Conservation (phyloP, 148 eudicot genomes). For the Rheum nobile region DNA sequence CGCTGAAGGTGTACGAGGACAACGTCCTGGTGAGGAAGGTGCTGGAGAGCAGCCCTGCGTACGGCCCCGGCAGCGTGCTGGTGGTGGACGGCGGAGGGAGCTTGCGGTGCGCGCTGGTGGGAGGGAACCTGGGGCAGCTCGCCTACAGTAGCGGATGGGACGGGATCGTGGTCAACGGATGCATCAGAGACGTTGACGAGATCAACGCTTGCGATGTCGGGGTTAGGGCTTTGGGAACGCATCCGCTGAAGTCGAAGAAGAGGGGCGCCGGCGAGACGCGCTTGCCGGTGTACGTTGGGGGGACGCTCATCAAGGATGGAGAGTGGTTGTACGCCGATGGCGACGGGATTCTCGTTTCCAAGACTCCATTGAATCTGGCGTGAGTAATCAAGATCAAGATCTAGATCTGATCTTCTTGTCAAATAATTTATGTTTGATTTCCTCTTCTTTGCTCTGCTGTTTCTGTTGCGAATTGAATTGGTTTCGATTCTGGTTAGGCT, state of each 20-base stretch:
- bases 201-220: constrained; percentile 54
- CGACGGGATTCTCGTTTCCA: constrained; percentile 42
- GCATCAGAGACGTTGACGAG: constrained; percentile 38
- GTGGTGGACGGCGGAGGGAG: constrained; percentile 55
- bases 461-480: background rate
- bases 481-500: background rate
- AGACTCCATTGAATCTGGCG: background rate
- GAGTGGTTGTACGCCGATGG: constrained; percentile 55
- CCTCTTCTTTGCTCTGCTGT: background rate
- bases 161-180: constrained; percentile 30
- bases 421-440: background rate
- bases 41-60: background rate
- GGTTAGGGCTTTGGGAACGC: constrained; percentile 48
- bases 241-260: constrained; percentile 46
- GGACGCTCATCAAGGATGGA: constrained; percentile 35
- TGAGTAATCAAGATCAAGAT: background rate
- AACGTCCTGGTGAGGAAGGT: background rate
- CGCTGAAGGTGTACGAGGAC: constrained; percentile 7
- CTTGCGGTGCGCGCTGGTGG: constrained; percentile 42
- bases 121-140: constrained; percentile 39
- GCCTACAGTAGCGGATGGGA: constrained; percentile 53
- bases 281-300: constrained; percentile 30
- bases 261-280: constrained; percentile 42
- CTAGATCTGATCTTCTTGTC: background rate
- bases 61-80: constrained; percentile 19